Evolutionary conservation across 768 basidiomycete genomes (phyloP).

Genomic region (Boletus sp.): DNA sequence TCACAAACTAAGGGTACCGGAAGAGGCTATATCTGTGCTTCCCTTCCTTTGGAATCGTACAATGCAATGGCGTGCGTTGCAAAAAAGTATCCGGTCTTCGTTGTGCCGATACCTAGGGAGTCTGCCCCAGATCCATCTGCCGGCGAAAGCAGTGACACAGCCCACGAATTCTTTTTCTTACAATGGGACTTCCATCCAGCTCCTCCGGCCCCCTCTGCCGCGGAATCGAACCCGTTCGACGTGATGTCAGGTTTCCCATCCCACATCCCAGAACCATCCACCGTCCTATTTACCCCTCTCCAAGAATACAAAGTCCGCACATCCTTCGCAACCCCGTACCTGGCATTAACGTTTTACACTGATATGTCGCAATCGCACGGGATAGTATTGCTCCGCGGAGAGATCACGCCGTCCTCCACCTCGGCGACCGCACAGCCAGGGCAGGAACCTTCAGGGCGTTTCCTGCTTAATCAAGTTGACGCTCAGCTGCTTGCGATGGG

Average conservation of each 20-base stretch:
- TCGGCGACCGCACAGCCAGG: slow-evolving; percentile 35
- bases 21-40: slow-evolving; percentile 81
- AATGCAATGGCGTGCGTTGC: slow-evolving; percentile 62
- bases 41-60: slow-evolving; percentile 72
- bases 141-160: slow-evolving; percentile 33
- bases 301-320: slow-evolving; percentile 87
- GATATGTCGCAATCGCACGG: slow-evolving; percentile 80
- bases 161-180: slow-evolving; percentile 80
- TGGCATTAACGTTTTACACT: slow-evolving; percentile 89
- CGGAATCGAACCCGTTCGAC: slow-evolving; percentile 43
- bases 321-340: slow-evolving; percentile 85
- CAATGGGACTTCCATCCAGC: slow-evolving; percentile 87
- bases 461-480: slow-evolving; percentile 71
- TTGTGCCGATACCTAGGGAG: slow-evolving; percentile 73
- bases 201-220: slow-evolving; percentile 55
- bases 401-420: slow-evolving; percentile 71
- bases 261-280: slow-evolving; percentile 56
- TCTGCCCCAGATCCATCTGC: slow-evolving; percentile 24
- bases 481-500: slow-evolving; percentile 79
- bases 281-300: slow-evolving; percentile 88
- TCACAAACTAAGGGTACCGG: slow-evolving; percentile 77
- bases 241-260: slow-evolving; percentile 18
- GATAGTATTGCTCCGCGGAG: slow-evolving; percentile 84
- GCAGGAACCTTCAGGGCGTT: slow-evolving; percentile 30
- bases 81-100: slow-evolving; percentile 68